Conservation (phyloP, 164 flowering plant genomes). For the Berberis vulgaris region DNA sequence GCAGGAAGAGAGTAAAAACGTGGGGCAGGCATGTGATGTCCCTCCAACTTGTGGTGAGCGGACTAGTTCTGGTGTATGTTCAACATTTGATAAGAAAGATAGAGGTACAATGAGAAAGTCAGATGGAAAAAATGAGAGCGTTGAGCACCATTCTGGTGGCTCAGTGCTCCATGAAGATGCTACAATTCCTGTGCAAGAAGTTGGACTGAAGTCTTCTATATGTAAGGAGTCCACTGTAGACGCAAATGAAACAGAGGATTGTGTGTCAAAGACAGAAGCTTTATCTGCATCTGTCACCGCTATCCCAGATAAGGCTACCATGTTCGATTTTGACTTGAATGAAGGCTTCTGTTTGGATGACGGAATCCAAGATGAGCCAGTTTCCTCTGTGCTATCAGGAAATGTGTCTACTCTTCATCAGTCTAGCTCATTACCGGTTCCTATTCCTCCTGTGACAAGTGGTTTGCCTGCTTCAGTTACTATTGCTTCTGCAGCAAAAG, state of each 20-base stretch:
- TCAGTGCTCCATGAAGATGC: background rate
- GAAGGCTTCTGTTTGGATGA: conserved; percentile 78
- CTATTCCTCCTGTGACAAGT: conserved; percentile 32
- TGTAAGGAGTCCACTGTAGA: conserved; percentile 16
- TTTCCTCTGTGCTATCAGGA: conserved; percentile 14
- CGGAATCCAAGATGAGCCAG: conserved; percentile 38
- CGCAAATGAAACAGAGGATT: conserved; percentile 32
- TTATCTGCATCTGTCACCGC: conserved; percentile 24
- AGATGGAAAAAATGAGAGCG: conserved; percentile 12
- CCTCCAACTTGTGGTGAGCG: conserved; percentile 5
- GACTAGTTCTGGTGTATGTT: too few relatives aligned
- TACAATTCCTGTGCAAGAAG: conserved; percentile 13
- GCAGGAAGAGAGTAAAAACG: conserved; percentile 11
- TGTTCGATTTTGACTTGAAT: conserved; percentile 80
- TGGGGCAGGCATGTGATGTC: conserved; percentile 13
- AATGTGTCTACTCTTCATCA: conserved; percentile 25
- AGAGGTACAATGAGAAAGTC: too few relatives aligned
- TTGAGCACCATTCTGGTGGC: conserved; percentile 10
- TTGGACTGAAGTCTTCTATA: conserved; percentile 15
- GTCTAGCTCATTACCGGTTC: conserved; percentile 30
- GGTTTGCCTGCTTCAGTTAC: conserved; percentile 58
- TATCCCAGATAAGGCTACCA: conserved; percentile 34
- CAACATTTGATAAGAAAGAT: too few relatives aligned
- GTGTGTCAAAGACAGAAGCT: conserved; percentile 31
- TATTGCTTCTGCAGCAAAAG: conserved; percentile 87